Evolutionary conservation across 73 alveolate genomes (phyloP).

Genomic region (Paramecium primaurelia): DNA sequence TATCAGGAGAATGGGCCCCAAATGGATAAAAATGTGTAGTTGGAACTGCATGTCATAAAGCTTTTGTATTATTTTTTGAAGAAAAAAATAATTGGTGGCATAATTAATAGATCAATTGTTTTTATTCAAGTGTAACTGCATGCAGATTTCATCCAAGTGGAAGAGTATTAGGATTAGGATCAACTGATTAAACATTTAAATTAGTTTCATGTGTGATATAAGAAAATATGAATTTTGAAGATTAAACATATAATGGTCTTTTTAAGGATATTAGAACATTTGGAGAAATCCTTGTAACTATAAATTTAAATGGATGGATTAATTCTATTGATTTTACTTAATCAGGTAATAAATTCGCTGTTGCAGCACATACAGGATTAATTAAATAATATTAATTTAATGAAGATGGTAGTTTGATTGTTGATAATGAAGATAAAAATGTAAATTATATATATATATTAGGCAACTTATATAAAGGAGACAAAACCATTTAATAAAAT

Average conservation of each 20-base stretch:
- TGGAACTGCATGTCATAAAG: slow-evolving; percentile 35
- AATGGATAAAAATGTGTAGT: slow-evolving; percentile 58
- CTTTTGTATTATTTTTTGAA: slow-evolving; percentile 39
- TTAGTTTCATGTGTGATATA: slow-evolving; percentile 7
- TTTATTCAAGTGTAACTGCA: slow-evolving; percentile 18
- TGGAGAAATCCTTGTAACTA: not conserved
- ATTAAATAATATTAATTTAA: not conserved
- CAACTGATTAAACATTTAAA: slow-evolving; percentile 37
- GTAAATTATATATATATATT: not conserved
- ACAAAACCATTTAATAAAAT: not conserved
- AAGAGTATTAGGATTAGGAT: slow-evolving; percentile 52
- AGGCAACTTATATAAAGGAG: not conserved
- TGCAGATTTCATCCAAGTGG: slow-evolving; percentile 54
- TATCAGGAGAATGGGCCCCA: slow-evolving; percentile 52
- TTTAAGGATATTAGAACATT: not conserved
- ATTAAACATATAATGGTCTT: not conserved
- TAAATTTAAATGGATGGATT: not conserved
- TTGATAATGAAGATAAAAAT: not conserved
- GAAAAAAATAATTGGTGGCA: slow-evolving; percentile 56
- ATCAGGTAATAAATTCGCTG: not conserved
- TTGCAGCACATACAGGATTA: slow-evolving; percentile 3
- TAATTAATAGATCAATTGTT: not conserved
- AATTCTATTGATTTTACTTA: not conserved
- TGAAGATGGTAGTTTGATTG: not conserved
- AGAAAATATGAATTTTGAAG: not conserved